Evolutionary conservation across 2,329 filamentous ascomycete genomes (phyloP).

Genomic region (Alternaria sp.): DNA sequence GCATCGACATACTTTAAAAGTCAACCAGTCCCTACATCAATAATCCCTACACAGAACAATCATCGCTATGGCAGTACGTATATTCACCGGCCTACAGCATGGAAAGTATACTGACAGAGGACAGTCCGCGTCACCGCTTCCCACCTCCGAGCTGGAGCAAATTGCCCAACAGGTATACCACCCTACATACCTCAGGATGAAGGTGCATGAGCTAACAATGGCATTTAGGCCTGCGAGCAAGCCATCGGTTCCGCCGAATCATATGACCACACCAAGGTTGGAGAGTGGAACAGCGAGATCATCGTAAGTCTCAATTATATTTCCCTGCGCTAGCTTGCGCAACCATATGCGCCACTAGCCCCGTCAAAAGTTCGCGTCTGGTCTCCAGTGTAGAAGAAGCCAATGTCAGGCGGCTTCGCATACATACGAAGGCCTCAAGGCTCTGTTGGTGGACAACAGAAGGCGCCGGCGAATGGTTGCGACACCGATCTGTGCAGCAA

Average conservation of each 20-base stretch:
- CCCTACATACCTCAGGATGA: background rate
- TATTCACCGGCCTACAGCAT: background rate
- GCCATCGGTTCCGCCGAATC: slow-evolving; percentile 75
- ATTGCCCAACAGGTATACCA: slow-evolving; percentile 38
- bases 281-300: slow-evolving; percentile 88
- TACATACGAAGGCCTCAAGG: background rate
- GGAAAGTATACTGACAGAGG: background rate
- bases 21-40: slow-evolving; percentile 11
- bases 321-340: background rate
- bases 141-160: slow-evolving; percentile 39
- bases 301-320: slow-evolving; percentile 67
- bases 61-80: slow-evolving; percentile 39
- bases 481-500: too few species aligned
- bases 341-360: background rate
- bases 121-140: slow-evolving; percentile 36
- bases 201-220: slow-evolving; percentile 9
- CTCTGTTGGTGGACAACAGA: background rate
- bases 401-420: background rate
- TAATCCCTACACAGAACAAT: slow-evolving; percentile 12
- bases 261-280: slow-evolving; percentile 87
- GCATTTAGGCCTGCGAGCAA: slow-evolving; percentile 75
- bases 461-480: background rate
- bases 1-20: background rate
- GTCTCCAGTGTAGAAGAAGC: background rate
- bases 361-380: background rate